A percentile compares a stretch with the other conserved stretches of the same genome.
phyloP scores from a whole-genome alignment of 2,329 filamentous ascomycete species.

The Neospermospora avenae region DNA sequence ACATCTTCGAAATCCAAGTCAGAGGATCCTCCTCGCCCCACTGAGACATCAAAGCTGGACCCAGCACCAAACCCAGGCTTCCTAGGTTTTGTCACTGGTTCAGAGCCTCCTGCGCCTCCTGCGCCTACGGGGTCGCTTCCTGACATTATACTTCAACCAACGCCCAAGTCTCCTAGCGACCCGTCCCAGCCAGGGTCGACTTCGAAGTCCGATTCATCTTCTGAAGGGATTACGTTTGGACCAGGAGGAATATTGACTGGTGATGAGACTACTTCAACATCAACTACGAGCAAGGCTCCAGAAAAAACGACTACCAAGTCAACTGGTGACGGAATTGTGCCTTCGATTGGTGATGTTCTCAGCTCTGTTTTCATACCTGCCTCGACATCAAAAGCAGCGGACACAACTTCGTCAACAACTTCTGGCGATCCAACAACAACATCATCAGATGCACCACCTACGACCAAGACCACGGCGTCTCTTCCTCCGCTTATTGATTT shows the following conservation, averaged over 20 bases:
- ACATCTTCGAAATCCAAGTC: constrained; percentile 5
- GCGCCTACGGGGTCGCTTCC: constrained; percentile 16
- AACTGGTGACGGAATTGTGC: not conserved
- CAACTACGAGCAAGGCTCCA: not conserved
- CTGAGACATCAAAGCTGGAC: not conserved
- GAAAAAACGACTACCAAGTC: not conserved
- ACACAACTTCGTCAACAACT: not conserved
- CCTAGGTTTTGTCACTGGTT: not conserved
- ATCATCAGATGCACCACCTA: not conserved
- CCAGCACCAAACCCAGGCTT: not conserved
- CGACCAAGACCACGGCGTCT: not conserved
- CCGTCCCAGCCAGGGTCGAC: not conserved
- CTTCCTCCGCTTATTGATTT: constrained; percentile 1
- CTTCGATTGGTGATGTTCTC: not conserved
- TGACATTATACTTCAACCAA: constrained; percentile 16
- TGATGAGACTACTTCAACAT: constrained; percentile 15
- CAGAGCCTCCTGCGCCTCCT: constrained; percentile 9
- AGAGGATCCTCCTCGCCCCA: not conserved
- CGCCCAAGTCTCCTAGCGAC: not conserved
- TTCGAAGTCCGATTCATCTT: constrained; percentile 12
- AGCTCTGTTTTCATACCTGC: not conserved
- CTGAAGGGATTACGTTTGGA: constrained; percentile 30
- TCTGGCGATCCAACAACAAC: not conserved
- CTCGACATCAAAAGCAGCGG: not conserved
- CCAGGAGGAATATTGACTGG: constrained; percentile 31